Evolutionary conservation across 257 asterid genomes (phyloP).

Genomic region (Lycium barbarum): DNA sequence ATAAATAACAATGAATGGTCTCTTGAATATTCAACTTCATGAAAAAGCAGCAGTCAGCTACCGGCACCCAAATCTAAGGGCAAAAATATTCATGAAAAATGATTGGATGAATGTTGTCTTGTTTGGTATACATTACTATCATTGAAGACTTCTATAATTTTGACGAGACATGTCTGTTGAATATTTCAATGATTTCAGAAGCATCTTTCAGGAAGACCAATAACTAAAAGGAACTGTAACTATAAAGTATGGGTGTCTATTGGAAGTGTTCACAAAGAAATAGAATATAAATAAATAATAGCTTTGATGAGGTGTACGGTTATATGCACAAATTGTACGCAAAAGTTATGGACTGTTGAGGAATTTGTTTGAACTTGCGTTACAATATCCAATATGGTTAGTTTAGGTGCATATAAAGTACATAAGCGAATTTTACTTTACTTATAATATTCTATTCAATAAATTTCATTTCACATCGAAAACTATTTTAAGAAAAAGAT

Average conservation of each 20-base stretch:
- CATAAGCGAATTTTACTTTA: too few relatives aligned
- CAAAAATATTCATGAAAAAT: background rate
- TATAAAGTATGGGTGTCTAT: background rate
- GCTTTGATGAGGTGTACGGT: background rate
- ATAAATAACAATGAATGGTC: background rate
- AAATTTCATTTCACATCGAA: too few relatives aligned
- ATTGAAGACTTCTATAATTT: conserved; percentile 17
- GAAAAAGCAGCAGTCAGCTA: conserved; percentile 6
- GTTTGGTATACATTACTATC: conserved; percentile 38
- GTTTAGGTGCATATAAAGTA: too few relatives aligned
- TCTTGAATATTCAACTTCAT: background rate
- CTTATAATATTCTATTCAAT: too few relatives aligned
- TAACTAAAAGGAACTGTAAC: background rate
- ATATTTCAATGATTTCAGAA: background rate
- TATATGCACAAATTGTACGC: background rate
- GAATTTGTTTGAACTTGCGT: background rate
- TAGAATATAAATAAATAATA: background rate
- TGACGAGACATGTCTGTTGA: background rate
- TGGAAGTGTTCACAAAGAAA: background rate
- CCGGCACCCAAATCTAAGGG: background rate
- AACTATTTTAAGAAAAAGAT: too few relatives aligned
- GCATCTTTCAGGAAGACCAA: background rate
- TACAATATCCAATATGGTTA: too few relatives aligned
- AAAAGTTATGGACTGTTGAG: background rate
- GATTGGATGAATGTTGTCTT: background rate